A percentile compares a stretch with the other conserved stretches of the same genome.
phyloP scores from a whole-genome alignment of 768 basidiomycete species.

The Lactarius tabidus region DNA sequence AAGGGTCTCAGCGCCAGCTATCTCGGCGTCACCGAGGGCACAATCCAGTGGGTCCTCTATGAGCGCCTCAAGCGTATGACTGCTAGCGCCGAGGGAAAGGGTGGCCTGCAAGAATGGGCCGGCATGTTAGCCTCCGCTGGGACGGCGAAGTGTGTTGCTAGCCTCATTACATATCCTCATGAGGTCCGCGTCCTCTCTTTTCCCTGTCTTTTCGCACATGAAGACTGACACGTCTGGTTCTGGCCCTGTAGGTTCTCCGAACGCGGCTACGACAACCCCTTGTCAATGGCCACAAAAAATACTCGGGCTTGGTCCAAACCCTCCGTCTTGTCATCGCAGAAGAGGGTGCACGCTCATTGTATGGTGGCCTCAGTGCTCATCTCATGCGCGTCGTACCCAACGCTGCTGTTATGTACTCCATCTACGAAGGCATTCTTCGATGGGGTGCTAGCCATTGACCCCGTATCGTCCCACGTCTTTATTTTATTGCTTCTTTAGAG shows the following conservation, averaged over 20 bases:
- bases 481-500: constrained; percentile 10
- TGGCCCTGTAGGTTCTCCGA: constrained; percentile 66
- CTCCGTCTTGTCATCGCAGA: constrained; percentile 81
- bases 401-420: constrained; percentile 94
- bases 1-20: constrained; percentile 94
- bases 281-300: constrained; percentile 73
- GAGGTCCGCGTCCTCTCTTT: constrained; percentile 56
- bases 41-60: constrained; percentile 97
- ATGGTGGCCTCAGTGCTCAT: constrained; percentile 91
- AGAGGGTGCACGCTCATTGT: constrained; percentile 82
- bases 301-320: constrained; percentile 83
- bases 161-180: constrained; percentile 95
- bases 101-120: constrained; percentile 61
- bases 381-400: constrained; percentile 97
- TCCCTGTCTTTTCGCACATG: neutral
- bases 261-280: constrained; percentile 89
- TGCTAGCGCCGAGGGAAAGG: constrained; percentile 47
- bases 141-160: constrained; percentile 89
- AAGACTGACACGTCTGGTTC: neutral
- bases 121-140: constrained; percentile 90
- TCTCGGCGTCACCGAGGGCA: constrained; percentile 91
- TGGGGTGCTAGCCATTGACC: constrained; percentile 39
- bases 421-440: constrained; percentile 81
- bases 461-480: neutral
- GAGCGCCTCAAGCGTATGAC: constrained; percentile 82